Conservation (phyloP, 2,329 filamentous ascomycete species). For the Plectosphaerella sp. region DNA sequence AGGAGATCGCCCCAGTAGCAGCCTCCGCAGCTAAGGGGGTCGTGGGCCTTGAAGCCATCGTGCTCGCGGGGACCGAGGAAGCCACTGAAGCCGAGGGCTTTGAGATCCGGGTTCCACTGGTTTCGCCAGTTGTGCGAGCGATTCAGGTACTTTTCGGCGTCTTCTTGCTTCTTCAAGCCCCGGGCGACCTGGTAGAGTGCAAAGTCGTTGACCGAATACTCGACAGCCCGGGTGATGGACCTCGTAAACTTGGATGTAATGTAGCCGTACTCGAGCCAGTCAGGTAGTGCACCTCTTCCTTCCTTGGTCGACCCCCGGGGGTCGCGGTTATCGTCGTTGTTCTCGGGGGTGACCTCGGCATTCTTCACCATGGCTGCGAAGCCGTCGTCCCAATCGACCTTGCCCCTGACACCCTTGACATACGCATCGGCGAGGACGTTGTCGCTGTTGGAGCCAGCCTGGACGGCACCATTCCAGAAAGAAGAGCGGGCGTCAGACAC, state of each 20-base stretch:
- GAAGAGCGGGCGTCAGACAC: slow-evolving; percentile 63
- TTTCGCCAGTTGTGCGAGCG: slow-evolving; percentile 67
- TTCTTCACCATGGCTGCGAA: slow-evolving; percentile 63
- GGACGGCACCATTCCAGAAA: slow-evolving; percentile 64
- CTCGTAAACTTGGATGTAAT: slow-evolving; percentile 59
- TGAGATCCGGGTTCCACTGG: slow-evolving; percentile 60
- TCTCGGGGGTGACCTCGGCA: slow-evolving; percentile 57
- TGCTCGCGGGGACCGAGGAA: slow-evolving; percentile 59
- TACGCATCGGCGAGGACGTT: slow-evolving; percentile 70
- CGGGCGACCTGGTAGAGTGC: slow-evolving; percentile 59
- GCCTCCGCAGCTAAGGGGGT: slow-evolving; percentile 55
- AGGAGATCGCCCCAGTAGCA: slow-evolving; percentile 61
- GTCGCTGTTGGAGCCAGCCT: slow-evolving; percentile 67
- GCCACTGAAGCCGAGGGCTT: slow-evolving; percentile 56
- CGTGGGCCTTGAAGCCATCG: slow-evolving; percentile 47
- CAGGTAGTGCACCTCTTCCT: slow-evolving; percentile 63
- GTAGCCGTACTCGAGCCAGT: slow-evolving; percentile 62
- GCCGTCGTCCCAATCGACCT: slow-evolving; percentile 59
- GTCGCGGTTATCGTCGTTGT: slow-evolving; percentile 54
- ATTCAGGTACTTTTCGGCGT: slow-evolving; percentile 55
- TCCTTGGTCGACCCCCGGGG: slow-evolving; percentile 59
- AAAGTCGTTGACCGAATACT: slow-evolving; percentile 69
- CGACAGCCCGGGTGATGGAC: slow-evolving; percentile 60
- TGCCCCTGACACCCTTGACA: slow-evolving; percentile 60
- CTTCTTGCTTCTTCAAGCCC: slow-evolving; percentile 45